A percentile compares a stretch with the other conserved stretches of the same genome.
phyloP scores from a whole-genome alignment of 2,329 filamentous ascomycete genomes.

The Alternaria burnsii region DNA sequence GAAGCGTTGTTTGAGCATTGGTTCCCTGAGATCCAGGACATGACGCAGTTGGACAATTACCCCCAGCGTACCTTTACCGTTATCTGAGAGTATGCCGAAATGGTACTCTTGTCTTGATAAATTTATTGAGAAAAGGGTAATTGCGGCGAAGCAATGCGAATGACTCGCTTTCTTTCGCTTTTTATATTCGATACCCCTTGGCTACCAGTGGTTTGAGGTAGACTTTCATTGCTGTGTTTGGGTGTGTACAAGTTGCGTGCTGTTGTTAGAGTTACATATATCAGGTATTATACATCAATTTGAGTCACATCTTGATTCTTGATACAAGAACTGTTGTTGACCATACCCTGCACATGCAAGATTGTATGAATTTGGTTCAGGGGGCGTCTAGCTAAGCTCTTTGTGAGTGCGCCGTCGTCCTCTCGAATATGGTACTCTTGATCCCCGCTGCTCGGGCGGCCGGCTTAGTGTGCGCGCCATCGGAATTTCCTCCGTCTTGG shows the following conservation, averaged over 20 bases:
- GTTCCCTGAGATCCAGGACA: constrained; percentile 49
- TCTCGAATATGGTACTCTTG: no score
- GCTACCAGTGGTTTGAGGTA: background rate
- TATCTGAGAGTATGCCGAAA: constrained; percentile 21
- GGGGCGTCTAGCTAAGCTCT: background rate
- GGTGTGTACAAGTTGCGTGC: background rate
- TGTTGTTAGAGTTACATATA: background rate
- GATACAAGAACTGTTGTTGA: background rate
- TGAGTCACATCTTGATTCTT: background rate
- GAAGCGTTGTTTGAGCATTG: constrained; percentile 47
- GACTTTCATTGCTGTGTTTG: background rate
- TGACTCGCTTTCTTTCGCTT: background rate
- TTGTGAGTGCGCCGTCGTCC: background rate
- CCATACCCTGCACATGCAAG: background rate
- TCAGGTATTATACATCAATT: background rate
- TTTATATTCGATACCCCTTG: constrained; percentile 4
- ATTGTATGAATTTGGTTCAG: background rate
- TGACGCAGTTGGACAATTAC: constrained; percentile 45
- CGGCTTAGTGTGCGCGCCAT: background rate
- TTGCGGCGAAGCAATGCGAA: background rate
- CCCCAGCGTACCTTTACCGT: constrained; percentile 43
- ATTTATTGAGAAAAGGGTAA: background rate
- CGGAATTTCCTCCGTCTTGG: background rate
- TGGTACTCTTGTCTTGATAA: background rate
- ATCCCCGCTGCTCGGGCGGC: background rate